Evolutionary conservation across 306 rosid species (phyloP), one percentile per base, ranked within the genome.

Genomic region (Castanea mollissima): DNA sequence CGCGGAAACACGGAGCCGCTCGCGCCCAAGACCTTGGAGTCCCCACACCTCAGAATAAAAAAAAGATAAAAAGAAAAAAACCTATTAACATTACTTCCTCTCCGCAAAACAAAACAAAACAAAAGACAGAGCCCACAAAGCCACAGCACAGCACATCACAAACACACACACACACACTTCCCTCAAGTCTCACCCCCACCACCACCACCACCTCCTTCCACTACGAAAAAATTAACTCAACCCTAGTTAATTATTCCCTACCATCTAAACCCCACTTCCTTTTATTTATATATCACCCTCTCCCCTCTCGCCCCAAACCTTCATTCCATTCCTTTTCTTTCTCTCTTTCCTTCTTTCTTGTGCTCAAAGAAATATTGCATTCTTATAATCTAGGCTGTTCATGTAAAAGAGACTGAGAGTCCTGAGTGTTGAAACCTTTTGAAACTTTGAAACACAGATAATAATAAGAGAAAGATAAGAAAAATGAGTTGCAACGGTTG

Each of bases 1-100:
- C 92, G 99, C 97, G 99, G 97, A 95, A 90, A 92, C 97, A 89
- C 97, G 99, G 96, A 95, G 97, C 99, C 99, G 99, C 93, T 91
- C 83, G 69, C 84, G 84, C 99, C 97, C 87, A 85, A 83, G 54
- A 71, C 91, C 83, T 95, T 90, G 99, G 97, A 95, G 91, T 92
- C 92, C 87, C 89, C 72, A 87, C 5, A 13, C 8, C 71, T 29
- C 71, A 1, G 11, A 49, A 12, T 12, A 12, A 49, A 10, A 9
- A 41, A 44, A 44, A 44, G 3, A 35, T 0, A 41, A 44, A 8
- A 41, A 41, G 1, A 13, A 2, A 49, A 12, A 49, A 2, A 2
- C 1, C 16, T 13, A 12, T 29, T 11, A 12, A 41, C 32, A 18
- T 20, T 46, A 21, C 13, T 5, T 21, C 49, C 62, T n/a, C 71